Evolutionary conservation across 2,329 filamentous ascomycete species (phyloP).

Genomic region (Trichoderma aggressivum): DNA sequence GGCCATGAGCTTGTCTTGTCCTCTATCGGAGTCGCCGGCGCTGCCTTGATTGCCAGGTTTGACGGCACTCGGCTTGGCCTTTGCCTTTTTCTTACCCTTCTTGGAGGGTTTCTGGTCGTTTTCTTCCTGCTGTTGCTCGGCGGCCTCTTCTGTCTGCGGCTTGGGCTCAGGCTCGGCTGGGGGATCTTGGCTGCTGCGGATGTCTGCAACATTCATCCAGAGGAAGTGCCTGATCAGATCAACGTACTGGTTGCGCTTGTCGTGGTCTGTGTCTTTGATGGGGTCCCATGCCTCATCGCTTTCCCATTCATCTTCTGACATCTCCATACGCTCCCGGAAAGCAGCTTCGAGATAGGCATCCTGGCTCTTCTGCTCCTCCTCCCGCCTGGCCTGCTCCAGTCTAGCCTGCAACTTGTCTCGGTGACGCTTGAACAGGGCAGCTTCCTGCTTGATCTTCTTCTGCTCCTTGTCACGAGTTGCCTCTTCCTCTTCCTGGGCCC

Average conservation of each 20-base stretch:
- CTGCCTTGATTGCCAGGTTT: not conserved
- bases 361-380: slow-evolving; percentile 28
- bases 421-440: slow-evolving; percentile 28
- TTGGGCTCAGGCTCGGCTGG: not conserved
- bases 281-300: slow-evolving; percentile 29
- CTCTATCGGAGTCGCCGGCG: not conserved
- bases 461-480: slow-evolving; percentile 5
- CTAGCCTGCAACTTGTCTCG: slow-evolving; percentile 26
- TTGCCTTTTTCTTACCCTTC: not conserved
- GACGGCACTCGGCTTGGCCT: not conserved
- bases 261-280: slow-evolving; percentile 26
- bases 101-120: not conserved
- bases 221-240: slow-evolving; percentile 31
- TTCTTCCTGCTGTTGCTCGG: not conserved
- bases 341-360: slow-evolving; percentile 30
- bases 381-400: slow-evolving; percentile 21
- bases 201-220: slow-evolving; percentile 24
- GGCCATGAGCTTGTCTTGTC: slow-evolving; percentile 1
- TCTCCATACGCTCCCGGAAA: slow-evolving; percentile 24
- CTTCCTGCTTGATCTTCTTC: slow-evolving; percentile 21
- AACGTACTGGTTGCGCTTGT: slow-evolving; percentile 27
- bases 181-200: not conserved
- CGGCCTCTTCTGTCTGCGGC: not conserved
- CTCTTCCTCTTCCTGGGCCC: slow-evolving; percentile 1
- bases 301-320: slow-evolving; percentile 22